A percentile compares a stretch with the other conserved stretches of the same genome.
These are phyloP conservation scores for Trichoderma aggressivum DNA, from an alignment of 2,329 filamentous ascomycete genomes.

Conservation along the genomic window DNA sequence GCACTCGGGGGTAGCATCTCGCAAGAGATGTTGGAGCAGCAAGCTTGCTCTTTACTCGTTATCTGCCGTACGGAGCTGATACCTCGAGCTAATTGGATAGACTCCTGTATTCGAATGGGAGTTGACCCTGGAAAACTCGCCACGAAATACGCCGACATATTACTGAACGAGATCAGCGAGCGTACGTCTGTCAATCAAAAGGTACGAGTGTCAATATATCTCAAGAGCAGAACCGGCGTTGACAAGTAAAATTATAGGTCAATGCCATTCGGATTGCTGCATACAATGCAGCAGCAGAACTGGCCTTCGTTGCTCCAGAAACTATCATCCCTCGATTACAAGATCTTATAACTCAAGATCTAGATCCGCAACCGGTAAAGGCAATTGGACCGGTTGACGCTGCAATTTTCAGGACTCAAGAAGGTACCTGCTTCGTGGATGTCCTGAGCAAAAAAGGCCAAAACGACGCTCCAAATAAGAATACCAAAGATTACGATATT, in stretches of 20 bases:
- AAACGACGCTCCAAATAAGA: slow-evolving; percentile 73
- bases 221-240: background rate
- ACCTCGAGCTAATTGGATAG: slow-evolving; percentile 81
- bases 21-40: slow-evolving; percentile 54
- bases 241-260: slow-evolving; percentile 26
- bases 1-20: slow-evolving; percentile 43
- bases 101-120: slow-evolving; percentile 73
- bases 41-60: slow-evolving; percentile 74
- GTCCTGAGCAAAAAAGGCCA: slow-evolving; percentile 80
- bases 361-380: slow-evolving; percentile 66
- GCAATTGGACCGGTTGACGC: slow-evolving; percentile 82
- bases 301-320: slow-evolving; percentile 90
- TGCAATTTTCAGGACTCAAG: slow-evolving; percentile 86
- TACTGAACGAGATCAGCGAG: slow-evolving; percentile 64
- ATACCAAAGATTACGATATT: slow-evolving; percentile 90
- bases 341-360: slow-evolving; percentile 67
- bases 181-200: slow-evolving; percentile 49
- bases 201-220: slow-evolving; percentile 36
- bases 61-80: slow-evolving; percentile 76
- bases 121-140: slow-evolving; percentile 81
- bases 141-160: slow-evolving; percentile 56
- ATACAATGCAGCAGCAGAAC: slow-evolving; percentile 79
- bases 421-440: slow-evolving; percentile 85
- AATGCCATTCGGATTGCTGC: slow-evolving; percentile 62
- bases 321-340: slow-evolving; percentile 73